phyloP scores from a whole-genome alignment of 257 asterid species.

The Plectranthus barbatus region DNA sequence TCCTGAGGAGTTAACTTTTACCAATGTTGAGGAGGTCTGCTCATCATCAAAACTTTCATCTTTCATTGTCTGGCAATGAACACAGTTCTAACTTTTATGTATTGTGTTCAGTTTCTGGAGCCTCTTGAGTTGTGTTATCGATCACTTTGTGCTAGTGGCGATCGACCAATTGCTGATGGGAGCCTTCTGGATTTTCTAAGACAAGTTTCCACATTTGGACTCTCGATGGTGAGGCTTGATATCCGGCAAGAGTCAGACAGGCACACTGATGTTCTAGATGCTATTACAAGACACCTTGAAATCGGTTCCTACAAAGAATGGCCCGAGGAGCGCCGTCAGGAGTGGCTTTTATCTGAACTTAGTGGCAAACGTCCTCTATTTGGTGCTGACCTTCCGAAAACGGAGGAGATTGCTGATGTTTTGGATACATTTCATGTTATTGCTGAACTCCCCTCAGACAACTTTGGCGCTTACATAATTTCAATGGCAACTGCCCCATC shows the following conservation, averaged over 20 bases:
- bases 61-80: background rate
- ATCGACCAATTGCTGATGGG: slow-evolving; percentile 84
- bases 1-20: slow-evolving; percentile 63
- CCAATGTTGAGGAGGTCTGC: slow-evolving; percentile 62
- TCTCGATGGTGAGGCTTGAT: slow-evolving; percentile 82
- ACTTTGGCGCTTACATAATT: slow-evolving; percentile 82
- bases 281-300: slow-evolving; percentile 67
- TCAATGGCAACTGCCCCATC: slow-evolving; percentile 97
- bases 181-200: slow-evolving; percentile 92
- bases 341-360: slow-evolving; percentile 89
- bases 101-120: slow-evolving; percentile 59
- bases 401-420: slow-evolving; percentile 85
- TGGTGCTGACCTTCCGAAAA: slow-evolving; percentile 82
- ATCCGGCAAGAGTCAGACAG: slow-evolving; percentile 92
- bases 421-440: slow-evolving; percentile 70
- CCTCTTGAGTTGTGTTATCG: slow-evolving; percentile 95
- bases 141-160: slow-evolving; percentile 84
- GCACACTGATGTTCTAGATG: slow-evolving; percentile 89
- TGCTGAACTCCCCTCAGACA: slow-evolving; percentile 71
- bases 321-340: slow-evolving; percentile 79
- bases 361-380: slow-evolving; percentile 83
- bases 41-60: background rate
- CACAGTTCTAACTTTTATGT: background rate
- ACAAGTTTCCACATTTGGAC: slow-evolving; percentile 94
- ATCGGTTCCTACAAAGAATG: slow-evolving; percentile 88